Evolutionary conservation across 176 grass and related monocot species (phyloP), one percentile per base, ranked within the genome.

Genomic region (Aegilops umbellulata): DNA sequence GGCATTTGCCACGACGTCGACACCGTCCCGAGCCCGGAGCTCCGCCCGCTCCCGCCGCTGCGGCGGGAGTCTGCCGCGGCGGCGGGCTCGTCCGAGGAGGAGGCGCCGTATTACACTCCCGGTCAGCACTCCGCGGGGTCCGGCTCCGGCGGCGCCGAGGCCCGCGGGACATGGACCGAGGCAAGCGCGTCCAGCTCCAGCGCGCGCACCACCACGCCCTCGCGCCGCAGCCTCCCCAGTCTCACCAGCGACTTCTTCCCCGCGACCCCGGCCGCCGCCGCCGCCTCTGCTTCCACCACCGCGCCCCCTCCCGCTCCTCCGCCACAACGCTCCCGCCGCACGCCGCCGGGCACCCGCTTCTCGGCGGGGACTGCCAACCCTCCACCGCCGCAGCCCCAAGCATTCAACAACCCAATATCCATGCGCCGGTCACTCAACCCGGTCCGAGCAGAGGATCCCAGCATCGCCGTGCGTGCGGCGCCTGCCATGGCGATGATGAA

Each of bases 191-290:
- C 86, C n/a, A 96, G 94, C 67, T 93, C 86, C n/a, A 96, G 94
- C 67, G 94, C 90, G 8, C 83, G 58, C 7, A 93, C 88, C 80
- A 90, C 91, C 61, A 90, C 89, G 0, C 66, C 89, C 1, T 99
- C 97, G 20, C 94, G 97, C 6, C 94, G 73, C 60, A 99, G 97
- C 86, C 82, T 98, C 25, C 96, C 96, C 2, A 97, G 95, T 71
- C 84, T 93, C 26, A 92, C 87, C 69, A 93, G 93, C 84, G 93
- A 91, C 65, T 81, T 88, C 77, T 91, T 91, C 60, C 68, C 63
- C 19, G 3, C 35, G 41, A 90, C 80, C 5, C 89, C 84, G 15
- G 65, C 72, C 19, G 23, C 78, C 0, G 65, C 81, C 1, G 14
- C 84, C 0, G 65, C 78, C 1, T 1, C 81, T 22, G 23, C 77